Evolutionary conservation across 2,329 filamentous ascomycete species (phyloP).

Genomic region (Fusarium coffeatum): DNA sequence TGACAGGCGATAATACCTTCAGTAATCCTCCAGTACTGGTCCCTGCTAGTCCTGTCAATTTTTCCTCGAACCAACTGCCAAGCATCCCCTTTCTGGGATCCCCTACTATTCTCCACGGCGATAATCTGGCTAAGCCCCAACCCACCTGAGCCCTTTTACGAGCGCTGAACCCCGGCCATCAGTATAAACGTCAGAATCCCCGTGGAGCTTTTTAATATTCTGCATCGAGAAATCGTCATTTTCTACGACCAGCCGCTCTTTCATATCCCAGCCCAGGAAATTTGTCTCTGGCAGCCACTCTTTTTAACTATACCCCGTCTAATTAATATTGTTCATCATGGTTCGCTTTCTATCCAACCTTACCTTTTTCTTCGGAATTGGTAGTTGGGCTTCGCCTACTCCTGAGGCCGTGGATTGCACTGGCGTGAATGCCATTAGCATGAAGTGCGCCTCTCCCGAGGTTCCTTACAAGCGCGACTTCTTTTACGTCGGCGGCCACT

Average conservation of each 20-base stretch:
- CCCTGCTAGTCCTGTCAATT: background rate
- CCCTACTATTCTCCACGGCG: background rate
- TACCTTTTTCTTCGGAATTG: slow-evolving; percentile 12
- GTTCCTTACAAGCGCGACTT: slow-evolving; percentile 31
- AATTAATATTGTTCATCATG: slow-evolving; percentile 6
- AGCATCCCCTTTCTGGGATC: slow-evolving; percentile 19
- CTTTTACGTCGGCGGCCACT: slow-evolving; percentile 33
- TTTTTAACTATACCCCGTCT: background rate
- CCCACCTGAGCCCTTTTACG: background rate
- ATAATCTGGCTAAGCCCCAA: background rate
- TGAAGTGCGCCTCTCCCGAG: slow-evolving; percentile 24
- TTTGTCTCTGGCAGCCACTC: slow-evolving; percentile 2
- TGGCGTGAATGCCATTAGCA: slow-evolving; percentile 25
- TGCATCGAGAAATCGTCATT: background rate
- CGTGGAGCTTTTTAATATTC: background rate
- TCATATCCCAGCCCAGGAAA: background rate
- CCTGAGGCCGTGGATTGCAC: slow-evolving; percentile 5
- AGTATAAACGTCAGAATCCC: slow-evolving; percentile 7
- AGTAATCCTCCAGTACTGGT: background rate
- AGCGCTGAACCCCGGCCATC: background rate
- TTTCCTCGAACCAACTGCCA: background rate
- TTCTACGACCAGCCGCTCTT: background rate
- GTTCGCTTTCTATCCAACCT: slow-evolving; percentile 22
- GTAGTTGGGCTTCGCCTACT: slow-evolving; percentile 1
- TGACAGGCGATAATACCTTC: background rate